Evolutionary conservation across 495 filamentous ascomycete species (phyloP).

Genomic region (Penicillium daleae): DNA sequence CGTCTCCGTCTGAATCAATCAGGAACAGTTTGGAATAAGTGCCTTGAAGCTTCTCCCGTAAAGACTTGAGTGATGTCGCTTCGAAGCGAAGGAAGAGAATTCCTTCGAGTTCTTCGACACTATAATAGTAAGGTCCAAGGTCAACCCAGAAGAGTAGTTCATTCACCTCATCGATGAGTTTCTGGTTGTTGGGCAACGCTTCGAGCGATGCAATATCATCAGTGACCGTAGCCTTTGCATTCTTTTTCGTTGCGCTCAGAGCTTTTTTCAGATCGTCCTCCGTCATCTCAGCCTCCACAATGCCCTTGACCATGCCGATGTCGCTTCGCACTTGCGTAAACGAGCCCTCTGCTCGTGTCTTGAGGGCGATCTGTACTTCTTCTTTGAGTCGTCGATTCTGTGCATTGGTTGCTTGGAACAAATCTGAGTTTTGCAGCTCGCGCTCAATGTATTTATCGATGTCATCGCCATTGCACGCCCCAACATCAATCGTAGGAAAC

Average conservation of each 20-base stretch:
- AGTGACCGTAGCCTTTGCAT: not conserved
- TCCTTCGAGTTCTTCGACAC: not conserved
- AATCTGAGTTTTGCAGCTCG: not conserved
- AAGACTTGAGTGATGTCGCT: not conserved
- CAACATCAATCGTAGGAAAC: not conserved
- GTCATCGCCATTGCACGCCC: not conserved
- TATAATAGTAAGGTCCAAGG: not conserved
- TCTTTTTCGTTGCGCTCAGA: constrained; percentile 1
- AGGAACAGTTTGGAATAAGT: not conserved
- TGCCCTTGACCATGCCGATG: not conserved
- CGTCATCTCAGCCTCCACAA: not conserved
- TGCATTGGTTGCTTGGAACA: not conserved
- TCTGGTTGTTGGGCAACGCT: not conserved
- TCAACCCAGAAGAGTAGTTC: not conserved
- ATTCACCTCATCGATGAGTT: not conserved
- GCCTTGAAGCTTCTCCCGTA: not conserved
- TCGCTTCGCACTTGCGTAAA: constrained; percentile 1
- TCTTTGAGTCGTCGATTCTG: not conserved
- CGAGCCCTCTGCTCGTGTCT: not conserved
- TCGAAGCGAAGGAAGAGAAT: not conserved
- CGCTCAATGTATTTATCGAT: constrained; percentile 3
- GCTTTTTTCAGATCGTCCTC: not conserved
- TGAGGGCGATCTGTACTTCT: not conserved
- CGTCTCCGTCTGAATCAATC: not conserved
- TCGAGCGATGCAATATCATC: not conserved